phyloP scores from a whole-genome alignment of 192 early-diverging fungal species.

The Endogone sp. region DNA sequence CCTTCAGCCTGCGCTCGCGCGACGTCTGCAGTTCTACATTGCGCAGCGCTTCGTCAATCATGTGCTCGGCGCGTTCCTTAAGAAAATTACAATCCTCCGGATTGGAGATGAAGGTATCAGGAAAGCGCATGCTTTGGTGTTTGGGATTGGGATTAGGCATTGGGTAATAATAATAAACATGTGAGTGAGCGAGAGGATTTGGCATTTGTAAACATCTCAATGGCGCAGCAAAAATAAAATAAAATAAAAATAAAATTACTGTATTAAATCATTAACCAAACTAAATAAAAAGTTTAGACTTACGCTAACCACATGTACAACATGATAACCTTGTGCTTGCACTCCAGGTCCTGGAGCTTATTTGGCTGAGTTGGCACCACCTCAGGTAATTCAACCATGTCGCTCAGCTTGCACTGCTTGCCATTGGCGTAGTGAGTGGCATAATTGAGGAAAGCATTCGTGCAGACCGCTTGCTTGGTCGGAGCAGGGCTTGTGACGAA shows the following conservation, averaged over 20 bases:
- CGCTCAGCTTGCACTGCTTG: constrained; percentile 39
- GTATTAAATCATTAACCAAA: too few species aligned
- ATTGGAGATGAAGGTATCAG: constrained; percentile 47
- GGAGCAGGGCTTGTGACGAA: constrained; percentile 66
- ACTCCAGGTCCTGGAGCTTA: constrained; percentile 55
- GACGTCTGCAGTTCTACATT: not conserved
- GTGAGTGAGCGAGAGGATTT: not conserved
- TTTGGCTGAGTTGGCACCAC: constrained; percentile 22
- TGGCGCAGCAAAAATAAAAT: too few species aligned
- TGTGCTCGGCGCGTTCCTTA: constrained; percentile 37
- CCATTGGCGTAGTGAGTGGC: constrained; percentile 24
- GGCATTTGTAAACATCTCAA: not conserved
- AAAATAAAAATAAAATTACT: too few species aligned
- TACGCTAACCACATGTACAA: constrained; percentile 88
- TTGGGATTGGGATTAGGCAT: not conserved
- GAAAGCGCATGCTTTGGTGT: constrained; percentile 48
- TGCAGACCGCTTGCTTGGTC: constrained; percentile 21
- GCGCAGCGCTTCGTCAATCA: constrained; percentile 24
- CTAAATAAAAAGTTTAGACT: too few species aligned
- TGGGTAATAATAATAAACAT: constrained; percentile 2
- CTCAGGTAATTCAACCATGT: constrained; percentile 46
- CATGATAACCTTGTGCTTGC: constrained; percentile 71
- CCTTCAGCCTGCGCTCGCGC: too few species aligned
- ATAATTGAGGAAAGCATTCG: constrained; percentile 11
- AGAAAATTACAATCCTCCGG: constrained; percentile 37